Conservation (phyloP, 139 green algal genomes). For the Penium margaritaceum region DNA sequence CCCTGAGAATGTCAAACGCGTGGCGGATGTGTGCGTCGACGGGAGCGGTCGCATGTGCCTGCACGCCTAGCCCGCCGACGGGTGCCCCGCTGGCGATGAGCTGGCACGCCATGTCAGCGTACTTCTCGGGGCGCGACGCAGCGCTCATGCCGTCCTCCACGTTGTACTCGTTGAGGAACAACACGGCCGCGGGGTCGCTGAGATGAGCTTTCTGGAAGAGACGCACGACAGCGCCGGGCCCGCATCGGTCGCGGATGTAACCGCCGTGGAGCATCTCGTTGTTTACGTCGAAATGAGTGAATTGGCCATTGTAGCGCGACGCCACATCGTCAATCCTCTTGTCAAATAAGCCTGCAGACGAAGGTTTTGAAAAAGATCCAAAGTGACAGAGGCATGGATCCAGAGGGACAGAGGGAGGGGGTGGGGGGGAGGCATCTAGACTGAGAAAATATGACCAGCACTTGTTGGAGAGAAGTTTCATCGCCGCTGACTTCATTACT, state of each 20-base stretch:
- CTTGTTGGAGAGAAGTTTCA: no score
- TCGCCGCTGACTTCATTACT: no score
- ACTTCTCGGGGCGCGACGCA: conserved; percentile 22
- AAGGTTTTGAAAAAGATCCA: no score
- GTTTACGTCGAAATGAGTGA: conserved; percentile 38
- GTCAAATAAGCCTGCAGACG: no score
- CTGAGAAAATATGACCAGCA: no score
- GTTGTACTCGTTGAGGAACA: conserved; percentile 47
- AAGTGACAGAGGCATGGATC: no score
- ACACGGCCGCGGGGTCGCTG: conserved; percentile 10
- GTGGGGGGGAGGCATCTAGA: no score
- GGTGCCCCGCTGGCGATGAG: conserved; percentile 24
- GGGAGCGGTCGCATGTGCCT: conserved; percentile 26
- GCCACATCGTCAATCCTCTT: no score
- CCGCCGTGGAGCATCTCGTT: conserved; percentile 46
- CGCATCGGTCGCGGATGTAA: conserved; percentile 12
- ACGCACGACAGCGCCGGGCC: not conserved
- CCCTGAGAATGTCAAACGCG: not conserved
- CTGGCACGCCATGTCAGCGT: conserved; percentile 11
- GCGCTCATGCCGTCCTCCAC: conserved; percentile 14
- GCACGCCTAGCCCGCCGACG: conserved; percentile 26
- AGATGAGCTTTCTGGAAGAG: conserved; percentile 27
- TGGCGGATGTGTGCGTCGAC: conserved; percentile 19
- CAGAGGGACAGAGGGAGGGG: no score
- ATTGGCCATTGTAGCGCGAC: no score